phyloP scores from a whole-genome alignment of 768 basidiomycete genomes.

The Phlegmacium glaucopus region DNA sequence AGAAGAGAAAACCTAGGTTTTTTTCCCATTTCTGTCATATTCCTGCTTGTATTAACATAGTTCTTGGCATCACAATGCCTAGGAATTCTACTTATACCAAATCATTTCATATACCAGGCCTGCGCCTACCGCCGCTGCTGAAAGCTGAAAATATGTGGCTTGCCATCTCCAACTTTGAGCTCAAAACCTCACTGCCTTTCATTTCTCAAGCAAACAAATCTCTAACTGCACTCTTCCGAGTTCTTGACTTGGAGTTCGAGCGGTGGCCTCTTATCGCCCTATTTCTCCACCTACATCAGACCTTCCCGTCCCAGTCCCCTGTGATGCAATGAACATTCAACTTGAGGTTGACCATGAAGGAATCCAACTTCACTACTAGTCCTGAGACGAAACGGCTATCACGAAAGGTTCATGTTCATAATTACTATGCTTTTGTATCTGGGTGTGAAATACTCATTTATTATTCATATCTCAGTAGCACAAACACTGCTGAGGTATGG shows the following conservation, averaged over 20 bases:
- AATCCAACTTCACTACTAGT: conserved; percentile 8
- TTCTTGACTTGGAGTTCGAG: background rate
- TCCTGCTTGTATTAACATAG: background rate
- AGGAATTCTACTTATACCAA: background rate
- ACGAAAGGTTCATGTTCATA: conserved; percentile 10
- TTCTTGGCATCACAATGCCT: background rate
- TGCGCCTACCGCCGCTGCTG: no score
- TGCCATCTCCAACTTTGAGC: background rate
- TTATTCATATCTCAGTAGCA: conserved; percentile 16
- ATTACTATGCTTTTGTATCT: background rate
- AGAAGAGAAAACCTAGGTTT: conserved; percentile 24
- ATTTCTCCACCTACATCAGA: conserved; percentile 18
- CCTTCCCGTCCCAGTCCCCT: background rate
- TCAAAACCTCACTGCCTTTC: background rate
- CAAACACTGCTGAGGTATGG: conserved; percentile 11
- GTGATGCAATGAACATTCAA: conserved; percentile 2
- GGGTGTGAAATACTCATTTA: background rate
- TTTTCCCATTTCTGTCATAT: background rate
- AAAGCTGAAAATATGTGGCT: background rate
- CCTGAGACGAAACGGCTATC: conserved; percentile 6
- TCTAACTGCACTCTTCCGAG: background rate
- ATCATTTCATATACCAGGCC: no score
- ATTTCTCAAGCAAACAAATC: background rate
- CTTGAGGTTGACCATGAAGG: conserved; percentile 6
- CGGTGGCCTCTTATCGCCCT: conserved; percentile 6